phyloP scores from a whole-genome alignment of 768 basidiomycete genomes.

The Pleurotus sapidus region DNA sequence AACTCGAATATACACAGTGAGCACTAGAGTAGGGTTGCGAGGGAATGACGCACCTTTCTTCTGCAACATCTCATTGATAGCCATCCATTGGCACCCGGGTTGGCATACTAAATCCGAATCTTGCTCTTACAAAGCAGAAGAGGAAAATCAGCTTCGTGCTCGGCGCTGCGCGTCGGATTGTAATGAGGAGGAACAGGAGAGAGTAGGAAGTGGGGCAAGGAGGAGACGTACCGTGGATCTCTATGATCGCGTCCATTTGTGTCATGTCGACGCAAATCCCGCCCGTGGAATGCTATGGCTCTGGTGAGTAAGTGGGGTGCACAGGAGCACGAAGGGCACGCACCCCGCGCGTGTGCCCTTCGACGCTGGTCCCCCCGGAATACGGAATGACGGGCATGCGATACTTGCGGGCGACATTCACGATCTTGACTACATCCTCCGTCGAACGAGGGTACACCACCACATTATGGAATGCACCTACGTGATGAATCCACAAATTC shows the following conservation, averaged over 20 bases:
- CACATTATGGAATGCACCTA: not conserved
- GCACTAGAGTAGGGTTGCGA: not conserved
- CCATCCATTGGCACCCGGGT: constrained; percentile 68
- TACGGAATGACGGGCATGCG: constrained; percentile 77
- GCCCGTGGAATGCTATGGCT: constrained; percentile 35
- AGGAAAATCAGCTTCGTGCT: too few relatives aligned
- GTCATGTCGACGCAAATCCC: constrained; percentile 81
- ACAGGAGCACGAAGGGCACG: constrained; percentile 11
- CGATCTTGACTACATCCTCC: constrained; percentile 78
- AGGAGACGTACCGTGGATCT: constrained; percentile 55
- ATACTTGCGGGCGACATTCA: constrained; percentile 73
- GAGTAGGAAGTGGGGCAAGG: not conserved
- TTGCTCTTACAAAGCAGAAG: constrained; percentile 37
- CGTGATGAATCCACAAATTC: too few relatives aligned
- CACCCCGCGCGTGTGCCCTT: constrained; percentile 83
- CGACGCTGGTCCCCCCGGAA: constrained; percentile 83
- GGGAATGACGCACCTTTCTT: constrained; percentile 43
- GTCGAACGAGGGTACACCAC: constrained; percentile 32
- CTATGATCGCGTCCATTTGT: constrained; percentile 73
- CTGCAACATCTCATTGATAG: constrained; percentile 64
- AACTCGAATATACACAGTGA: constrained; percentile 24
- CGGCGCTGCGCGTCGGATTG: too few relatives aligned
- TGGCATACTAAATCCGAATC: constrained; percentile 77
- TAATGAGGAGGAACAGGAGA: not conserved
- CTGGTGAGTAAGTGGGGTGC: constrained; percentile 17